Base-by-base conservation (phyloP, 345 rosid genomes). In the Pseudoturritis turrita region DNA sequence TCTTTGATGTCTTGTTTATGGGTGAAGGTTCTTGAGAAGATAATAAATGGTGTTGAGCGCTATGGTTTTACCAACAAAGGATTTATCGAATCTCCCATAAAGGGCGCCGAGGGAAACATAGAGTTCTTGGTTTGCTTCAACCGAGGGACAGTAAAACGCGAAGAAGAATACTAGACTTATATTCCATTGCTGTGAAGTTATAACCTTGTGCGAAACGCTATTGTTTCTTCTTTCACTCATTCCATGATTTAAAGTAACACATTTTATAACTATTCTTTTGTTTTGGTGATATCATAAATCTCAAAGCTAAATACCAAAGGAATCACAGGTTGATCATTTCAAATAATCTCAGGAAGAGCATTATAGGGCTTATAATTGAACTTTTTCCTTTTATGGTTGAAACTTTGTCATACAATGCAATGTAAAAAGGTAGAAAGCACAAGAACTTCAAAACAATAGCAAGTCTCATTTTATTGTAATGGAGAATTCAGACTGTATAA, bases 21-120 rank as follows among this genome's bases (percentile, higher is more conserved):
- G 7, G n/a, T 76, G 37, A 45, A 93, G 98, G 98, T 95, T 77
- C 90, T 85, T 56, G 92, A 87, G 62, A 91, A 74, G 80, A 87
- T 91, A 50, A 86, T 85, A 45, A 78, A 80, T 19, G 97, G 99
- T 22, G 92, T 95, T 3, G 89, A 89, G 77, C 75, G 72, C 5
- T 88, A 80, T 7, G 96, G 97, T 33, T 91, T 91, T 68, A 72
- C 72, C 73, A 85, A 65, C 75, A 84, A 85, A 68, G 99, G 92
- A 9, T 88, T 85, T 85, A 89, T 91, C 0, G 98, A 88, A 75
- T 95, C 97, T 74, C 99, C 98, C 40, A 40, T 95, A 25, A 91
- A 89, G 81, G 99, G 98, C 2, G 92, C 97, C 0, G 96, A 89
- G 72, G 99, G 98, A 36, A 91, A 95, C 55, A 86, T 72, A 45